Conservation (phyloP, 2,329 filamentous ascomycete genomes). For the Trichophyton schoenleinii region DNA sequence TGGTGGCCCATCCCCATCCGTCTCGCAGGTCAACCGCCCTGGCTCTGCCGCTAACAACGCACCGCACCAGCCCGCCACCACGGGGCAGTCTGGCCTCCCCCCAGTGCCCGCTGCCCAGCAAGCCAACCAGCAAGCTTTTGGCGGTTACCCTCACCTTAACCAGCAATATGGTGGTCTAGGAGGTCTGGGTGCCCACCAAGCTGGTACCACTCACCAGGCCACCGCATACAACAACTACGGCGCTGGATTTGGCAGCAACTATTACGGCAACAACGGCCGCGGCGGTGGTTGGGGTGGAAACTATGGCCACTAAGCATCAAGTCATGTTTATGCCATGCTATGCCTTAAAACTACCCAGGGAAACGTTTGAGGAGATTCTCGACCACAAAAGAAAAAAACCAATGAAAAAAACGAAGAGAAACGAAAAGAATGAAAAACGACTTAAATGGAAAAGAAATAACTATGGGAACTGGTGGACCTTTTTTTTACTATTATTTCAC, state of each 20-base stretch:
- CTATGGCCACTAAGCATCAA: conserved; percentile 30
- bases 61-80: conserved; percentile 36
- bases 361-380: background rate
- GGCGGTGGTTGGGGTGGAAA: conserved; percentile 36
- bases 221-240: conserved; percentile 33
- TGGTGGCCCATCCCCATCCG: conserved; percentile 47
- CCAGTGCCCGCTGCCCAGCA: conserved; percentile 42
- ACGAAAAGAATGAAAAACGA: conserved; percentile 4
- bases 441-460: conserved; percentile 4
- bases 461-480: conserved; percentile 1
- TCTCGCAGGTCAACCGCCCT: conserved; percentile 51
- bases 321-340: background rate
- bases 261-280: conserved; percentile 33
- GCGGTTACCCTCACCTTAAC: conserved; percentile 44
- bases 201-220: conserved; percentile 27
- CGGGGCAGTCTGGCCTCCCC: conserved; percentile 39
- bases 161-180: conserved; percentile 39
- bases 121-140: conserved; percentile 42
- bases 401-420: background rate
- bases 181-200: conserved; percentile 29
- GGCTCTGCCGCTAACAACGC: conserved; percentile 50
- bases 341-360: background rate
- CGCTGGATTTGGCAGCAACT: conserved; percentile 30
- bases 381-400: background rate
- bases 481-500: background rate